Evolutionary conservation across 1,284 basidiomycete genomes (phyloP).

Genomic region (Testicularia cyperi): DNA sequence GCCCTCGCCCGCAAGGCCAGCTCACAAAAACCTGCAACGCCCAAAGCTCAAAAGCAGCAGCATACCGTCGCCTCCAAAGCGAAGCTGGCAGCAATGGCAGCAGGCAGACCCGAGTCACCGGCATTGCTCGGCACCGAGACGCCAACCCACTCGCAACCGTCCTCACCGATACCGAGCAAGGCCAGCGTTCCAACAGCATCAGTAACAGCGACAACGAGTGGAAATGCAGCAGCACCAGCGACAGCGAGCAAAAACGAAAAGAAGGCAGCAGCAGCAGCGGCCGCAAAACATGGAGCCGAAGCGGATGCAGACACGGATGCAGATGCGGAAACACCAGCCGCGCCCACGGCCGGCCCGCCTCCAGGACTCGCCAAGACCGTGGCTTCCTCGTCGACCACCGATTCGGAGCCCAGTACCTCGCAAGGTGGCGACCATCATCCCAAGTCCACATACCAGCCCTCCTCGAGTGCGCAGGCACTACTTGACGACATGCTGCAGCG

Average conservation of each 20-base stretch:
- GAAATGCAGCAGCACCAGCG: conserved; percentile 1
- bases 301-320: too few relatives aligned
- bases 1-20: conserved; percentile 33
- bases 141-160: conserved; percentile 18
- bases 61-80: conserved; percentile 16
- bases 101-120: conserved; percentile 30
- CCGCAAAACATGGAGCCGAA: too few relatives aligned
- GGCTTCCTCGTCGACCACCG: conserved; percentile 45
- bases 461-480: conserved; percentile 76
- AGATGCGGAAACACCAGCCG: too few relatives aligned
- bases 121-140: conserved; percentile 26
- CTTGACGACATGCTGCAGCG: conserved; percentile 79
- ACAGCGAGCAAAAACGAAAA: too few relatives aligned
- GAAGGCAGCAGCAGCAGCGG: conserved; percentile 1
- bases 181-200: conserved; percentile 22
- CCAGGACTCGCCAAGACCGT: conserved; percentile 51
- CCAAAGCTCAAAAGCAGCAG: conserved; percentile 28
- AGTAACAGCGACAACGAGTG: background rate
- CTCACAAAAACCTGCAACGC: conserved; percentile 29
- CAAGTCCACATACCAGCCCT: conserved; percentile 75
- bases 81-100: conserved; percentile 16
- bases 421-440: conserved; percentile 63
- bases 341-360: too few relatives aligned
- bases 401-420: conserved; percentile 67
- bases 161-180: conserved; percentile 22